Base-by-base conservation (phyloP, 2,329 filamentous ascomycete genomes). In the Penicillium sp. region DNA sequence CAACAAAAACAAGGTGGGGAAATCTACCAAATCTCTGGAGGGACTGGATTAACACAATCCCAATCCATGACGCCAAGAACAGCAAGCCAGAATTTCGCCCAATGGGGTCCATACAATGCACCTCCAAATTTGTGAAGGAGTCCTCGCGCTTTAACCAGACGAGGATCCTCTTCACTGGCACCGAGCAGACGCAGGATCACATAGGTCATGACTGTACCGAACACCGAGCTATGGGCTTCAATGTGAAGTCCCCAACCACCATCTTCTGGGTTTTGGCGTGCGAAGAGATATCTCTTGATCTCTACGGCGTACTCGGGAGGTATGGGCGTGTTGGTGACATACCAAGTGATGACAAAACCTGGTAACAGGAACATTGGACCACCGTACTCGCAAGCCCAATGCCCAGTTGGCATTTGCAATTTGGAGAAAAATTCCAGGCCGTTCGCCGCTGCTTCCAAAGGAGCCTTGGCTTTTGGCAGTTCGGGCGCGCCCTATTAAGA, bases 181-280 rank as follows among this genome's bases (percentile, higher is more conserved):
- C 93, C 94, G 7, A 97, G 77, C 1, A 99, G 77, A 33, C 94
- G 85, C 61, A 97, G 76, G 1, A 82, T 79, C 0, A 87, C 87
- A 70, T 99, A 99, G 71, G 96, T 97, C 80, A 97, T 83, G 0
- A 83, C 79, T 0, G 90, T 97, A 11, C 94, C 94, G 63, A 99
- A 95, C 16, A 92, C 91, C 0, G 89, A 91, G 68, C 90, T 96
- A 64, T 96, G 89, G 18, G 87, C 94, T 72, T 99, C 94, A 55
- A 96, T 95, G 65, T 99, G 94, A 38, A 99, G 77, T 0, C 94
- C 94, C 94, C 94, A 99, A 6, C 94, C 94, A n/a, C 94, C 93
- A 71, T 97, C 91, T 49, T 89, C 83, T 0, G 89, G 87, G 63
- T 96, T 79, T 50, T 93, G 90, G 53, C 91, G 86, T 3, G 91